Base-by-base conservation (phyloP, 768 basidiomycete species). In the Collybia sp. region DNA sequence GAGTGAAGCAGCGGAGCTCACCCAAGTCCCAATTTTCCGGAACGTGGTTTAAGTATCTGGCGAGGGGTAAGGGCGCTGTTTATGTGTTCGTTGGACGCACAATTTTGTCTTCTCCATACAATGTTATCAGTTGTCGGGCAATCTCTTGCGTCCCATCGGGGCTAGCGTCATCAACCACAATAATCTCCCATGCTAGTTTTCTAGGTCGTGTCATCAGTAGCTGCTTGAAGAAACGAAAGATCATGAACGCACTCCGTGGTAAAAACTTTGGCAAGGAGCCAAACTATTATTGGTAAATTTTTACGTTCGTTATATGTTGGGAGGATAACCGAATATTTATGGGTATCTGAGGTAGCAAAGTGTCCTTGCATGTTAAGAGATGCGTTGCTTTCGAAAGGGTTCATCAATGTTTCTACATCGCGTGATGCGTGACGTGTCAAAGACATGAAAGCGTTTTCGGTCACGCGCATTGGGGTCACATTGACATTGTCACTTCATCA, bases 251-350 rank as follows among this genome's bases (percentile, higher is more conserved):
- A 93, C 92, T 90, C 74, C 59, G 88, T 79, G 40, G 70, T 63
- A 52, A 95, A 94, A 2, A 80, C 81, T 49, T 75, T 83, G 11
- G 85, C 87, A 40, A 95, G 68, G 2, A 95, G 70, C 88, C 90
- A 94, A 30, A 92, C 60, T 49, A 94, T 85, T 44, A 95, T 79
- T 0, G 93, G 93, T 13, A 95, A 68, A 58, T 95, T 94, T 68
- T 87, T 90, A 58, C 93, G 82, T 62, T 94, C 93, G 60, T 95
- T 93, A 65, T 94, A 95, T 1, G 93, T 95, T 25, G 93, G 93
- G 1, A 95, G 75, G 57, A 95, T 93, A 50, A 95, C 90, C 32
- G 88, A 90, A 64, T 93, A 93, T 65, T 87, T 93, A 73, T 85
- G 71, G 31, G 80, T 77, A 53, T 81, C 72, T 15, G 71, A 52